Evolutionary conservation across 108 stramenopile species (phyloP).

Genomic region (Aurantiochytrium sp.): DNA sequence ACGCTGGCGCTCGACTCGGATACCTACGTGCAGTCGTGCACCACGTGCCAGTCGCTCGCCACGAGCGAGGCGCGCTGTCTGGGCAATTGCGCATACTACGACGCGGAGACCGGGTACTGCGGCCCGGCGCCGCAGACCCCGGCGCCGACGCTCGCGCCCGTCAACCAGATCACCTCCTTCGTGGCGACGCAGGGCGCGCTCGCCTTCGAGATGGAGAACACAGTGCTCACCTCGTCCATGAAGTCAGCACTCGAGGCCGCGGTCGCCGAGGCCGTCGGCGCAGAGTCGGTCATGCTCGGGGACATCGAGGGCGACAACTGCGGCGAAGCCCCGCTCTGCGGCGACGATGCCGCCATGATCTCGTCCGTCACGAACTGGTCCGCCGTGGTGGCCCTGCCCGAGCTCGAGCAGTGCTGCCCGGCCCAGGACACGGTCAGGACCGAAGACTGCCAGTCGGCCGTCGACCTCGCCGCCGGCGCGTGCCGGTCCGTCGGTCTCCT

Average conservation of each 20-base stretch:
- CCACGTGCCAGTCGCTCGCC: background rate
- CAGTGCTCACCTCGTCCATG: background rate
- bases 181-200: background rate
- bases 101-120: background rate
- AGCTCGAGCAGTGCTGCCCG: background rate
- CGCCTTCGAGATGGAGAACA: background rate
- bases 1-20: background rate
- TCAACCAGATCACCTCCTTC: background rate
- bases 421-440: background rate
- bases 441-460: constrained; percentile 6
- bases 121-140: background rate
- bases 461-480: background rate
- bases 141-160: background rate
- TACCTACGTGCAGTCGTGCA: background rate
- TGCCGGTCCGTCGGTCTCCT: background rate
- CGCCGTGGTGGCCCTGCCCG: background rate
- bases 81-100: background rate
- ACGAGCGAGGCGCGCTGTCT: background rate
- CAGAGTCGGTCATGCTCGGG: background rate
- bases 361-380: background rate
- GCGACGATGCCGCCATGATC: constrained; percentile 1
- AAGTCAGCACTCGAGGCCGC: background rate
- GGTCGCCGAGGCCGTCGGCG: background rate
- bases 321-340: background rate
- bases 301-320: background rate